Conservation (phyloP, 2,329 filamentous ascomycete species). For the Curvularia lunata region DNA sequence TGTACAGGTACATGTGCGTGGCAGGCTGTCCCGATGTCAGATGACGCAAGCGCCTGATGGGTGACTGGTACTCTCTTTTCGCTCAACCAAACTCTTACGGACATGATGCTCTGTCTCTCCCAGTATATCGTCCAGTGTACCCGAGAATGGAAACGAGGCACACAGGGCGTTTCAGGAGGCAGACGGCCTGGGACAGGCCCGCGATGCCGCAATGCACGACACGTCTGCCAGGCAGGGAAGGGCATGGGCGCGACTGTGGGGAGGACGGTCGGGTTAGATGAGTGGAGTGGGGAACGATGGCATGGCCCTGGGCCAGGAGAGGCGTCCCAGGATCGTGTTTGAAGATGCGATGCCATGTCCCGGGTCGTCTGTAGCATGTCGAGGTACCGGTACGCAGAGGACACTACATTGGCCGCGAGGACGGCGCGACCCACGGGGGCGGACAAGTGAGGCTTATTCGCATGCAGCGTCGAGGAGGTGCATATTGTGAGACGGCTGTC, state of each 20-base stretch:
- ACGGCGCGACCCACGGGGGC: too few relatives aligned
- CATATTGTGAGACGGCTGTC: constrained; percentile 27
- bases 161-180: not conserved
- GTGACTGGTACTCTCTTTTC: not conserved
- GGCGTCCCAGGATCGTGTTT: constrained; percentile 7
- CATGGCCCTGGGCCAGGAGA: constrained; percentile 3
- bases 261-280: constrained; percentile 1
- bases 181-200: not conserved
- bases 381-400: too few relatives aligned
- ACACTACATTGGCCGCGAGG: too few relatives aligned
- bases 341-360: too few relatives aligned
- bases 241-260: not conserved
- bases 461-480: constrained; percentile 21
- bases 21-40: not conserved
- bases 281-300: constrained; percentile 16
- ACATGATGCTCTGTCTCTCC: not conserved
- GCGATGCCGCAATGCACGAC: not conserved
- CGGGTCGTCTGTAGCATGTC: too few relatives aligned
- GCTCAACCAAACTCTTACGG: not conserved
- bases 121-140: not conserved
- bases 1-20: not conserved
- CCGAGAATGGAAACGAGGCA: not conserved
- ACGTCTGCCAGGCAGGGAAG: not conserved
- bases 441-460: constrained; percentile 8
- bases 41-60: not conserved